Conservation (phyloP, 2,329 filamentous ascomycete genomes). For the Arthroderma uncinatum region DNA sequence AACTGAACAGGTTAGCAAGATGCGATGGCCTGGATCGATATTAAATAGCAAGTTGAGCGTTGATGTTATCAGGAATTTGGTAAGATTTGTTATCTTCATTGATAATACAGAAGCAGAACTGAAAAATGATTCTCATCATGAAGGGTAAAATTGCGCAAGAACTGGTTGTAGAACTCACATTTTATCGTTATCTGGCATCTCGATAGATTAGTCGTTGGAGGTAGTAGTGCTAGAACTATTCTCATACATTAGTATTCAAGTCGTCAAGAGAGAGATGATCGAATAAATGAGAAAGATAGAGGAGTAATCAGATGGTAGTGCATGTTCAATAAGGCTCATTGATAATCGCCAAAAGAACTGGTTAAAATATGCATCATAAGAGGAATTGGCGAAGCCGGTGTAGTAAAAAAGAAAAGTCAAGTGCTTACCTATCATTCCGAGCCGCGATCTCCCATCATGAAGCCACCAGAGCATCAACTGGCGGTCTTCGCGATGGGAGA, state of each 20-base stretch:
- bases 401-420: conserved; percentile 3
- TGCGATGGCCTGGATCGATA: neutral
- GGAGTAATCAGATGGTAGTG: conserved; percentile 46
- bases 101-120: conserved; percentile 53
- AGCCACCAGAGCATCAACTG: neutral
- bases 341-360: conserved; percentile 43
- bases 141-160: conserved; percentile 11
- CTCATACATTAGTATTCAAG: neutral
- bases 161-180: neutral
- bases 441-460: neutral
- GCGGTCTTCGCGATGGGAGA: neutral
- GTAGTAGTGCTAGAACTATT: neutral
- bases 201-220: neutral
- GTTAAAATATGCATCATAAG: conserved; percentile 29
- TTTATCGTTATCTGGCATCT: neutral
- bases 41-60: neutral
- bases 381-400: conserved; percentile 14
- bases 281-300: neutral
- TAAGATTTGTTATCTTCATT: conserved; percentile 44
- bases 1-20: neutral
- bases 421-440: neutral
- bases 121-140: conserved; percentile 44
- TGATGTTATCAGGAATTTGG: conserved; percentile 28
- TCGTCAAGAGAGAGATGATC: neutral
- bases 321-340: conserved; percentile 49